phyloP scores from a whole-genome alignment of 257 asterid species.

The Fraxinus cuspidata region DNA sequence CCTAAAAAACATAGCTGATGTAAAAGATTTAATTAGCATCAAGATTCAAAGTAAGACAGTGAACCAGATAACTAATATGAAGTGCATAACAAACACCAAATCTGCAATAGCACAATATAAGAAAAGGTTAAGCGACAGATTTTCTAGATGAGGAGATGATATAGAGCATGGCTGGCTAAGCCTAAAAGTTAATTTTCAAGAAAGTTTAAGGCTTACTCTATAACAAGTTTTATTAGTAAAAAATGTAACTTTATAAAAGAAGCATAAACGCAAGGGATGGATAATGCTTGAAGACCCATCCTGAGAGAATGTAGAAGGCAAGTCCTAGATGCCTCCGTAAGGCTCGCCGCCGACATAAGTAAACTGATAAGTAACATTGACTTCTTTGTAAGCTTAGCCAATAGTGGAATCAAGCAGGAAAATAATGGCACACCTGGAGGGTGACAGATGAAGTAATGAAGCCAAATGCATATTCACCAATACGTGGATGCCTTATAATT shows the following conservation, averaged over 20 bases:
- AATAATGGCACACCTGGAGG: constrained; percentile 51
- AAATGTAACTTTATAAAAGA: not conserved
- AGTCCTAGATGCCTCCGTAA: too few relatives aligned
- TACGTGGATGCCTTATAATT: constrained; percentile 74
- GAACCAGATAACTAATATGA: constrained; percentile 22
- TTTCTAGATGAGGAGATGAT: constrained; percentile 14
- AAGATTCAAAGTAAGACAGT: constrained; percentile 17
- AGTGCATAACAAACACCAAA: constrained; percentile 10
- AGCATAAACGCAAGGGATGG: not conserved
- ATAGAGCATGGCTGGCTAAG: not conserved
- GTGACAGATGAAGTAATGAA: constrained; percentile 71
- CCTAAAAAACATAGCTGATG: not conserved
- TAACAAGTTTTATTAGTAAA: not conserved
- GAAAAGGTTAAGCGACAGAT: constrained; percentile 17
- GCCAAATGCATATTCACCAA: constrained; percentile 85
- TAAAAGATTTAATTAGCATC: not conserved
- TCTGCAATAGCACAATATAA: not conserved
- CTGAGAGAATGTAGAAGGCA: too few relatives aligned
- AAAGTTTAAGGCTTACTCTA: not conserved
- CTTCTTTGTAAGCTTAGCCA: not conserved
- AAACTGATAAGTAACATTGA: not conserved
- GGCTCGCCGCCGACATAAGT: too few relatives aligned
- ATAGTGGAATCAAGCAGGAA: not conserved
- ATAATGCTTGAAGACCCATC: too few relatives aligned
- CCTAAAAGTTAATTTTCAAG: too few relatives aligned